phyloP scores from a whole-genome alignment of 1,139 yeast species.

The Zygosaccharomyces pseudobailii region DNA sequence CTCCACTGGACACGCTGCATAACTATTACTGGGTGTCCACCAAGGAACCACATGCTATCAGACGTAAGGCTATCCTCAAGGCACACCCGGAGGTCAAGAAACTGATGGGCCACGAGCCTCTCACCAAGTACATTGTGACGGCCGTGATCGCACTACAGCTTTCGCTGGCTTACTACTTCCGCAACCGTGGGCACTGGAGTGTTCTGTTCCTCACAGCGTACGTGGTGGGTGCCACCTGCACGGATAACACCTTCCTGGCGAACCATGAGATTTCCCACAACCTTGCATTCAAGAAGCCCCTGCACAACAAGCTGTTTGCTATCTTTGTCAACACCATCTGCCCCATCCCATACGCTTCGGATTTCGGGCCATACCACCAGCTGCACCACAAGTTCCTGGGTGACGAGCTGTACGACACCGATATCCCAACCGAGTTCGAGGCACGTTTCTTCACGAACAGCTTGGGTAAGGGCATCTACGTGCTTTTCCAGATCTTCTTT shows the following conservation, averaged over 20 bases:
- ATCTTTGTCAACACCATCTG: conserved; percentile 78
- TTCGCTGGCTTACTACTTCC: conserved; percentile 53
- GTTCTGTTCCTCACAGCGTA: conserved; percentile 63
- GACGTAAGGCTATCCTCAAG: conserved; percentile 69
- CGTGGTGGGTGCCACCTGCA: conserved; percentile 77
- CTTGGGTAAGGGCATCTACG: conserved; percentile 85
- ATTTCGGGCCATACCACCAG: conserved; percentile 88
- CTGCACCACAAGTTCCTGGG: conserved; percentile 88
- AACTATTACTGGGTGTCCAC: conserved; percentile 84
- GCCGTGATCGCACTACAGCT: conserved; percentile 65
- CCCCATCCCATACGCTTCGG: conserved; percentile 86
- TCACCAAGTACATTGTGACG: conserved; percentile 69
- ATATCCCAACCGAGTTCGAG: conserved; percentile 76
- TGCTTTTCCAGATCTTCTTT: conserved; percentile 82
- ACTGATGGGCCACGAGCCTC: conserved; percentile 81
- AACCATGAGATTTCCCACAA: conserved; percentile 88
- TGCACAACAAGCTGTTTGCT: conserved; percentile 72
- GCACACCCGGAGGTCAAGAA: conserved; percentile 76
- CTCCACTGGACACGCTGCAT: conserved; percentile 29
- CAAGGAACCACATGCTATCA: conserved; percentile 71
- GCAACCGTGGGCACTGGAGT: conserved; percentile 51
- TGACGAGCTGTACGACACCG: conserved; percentile 81
- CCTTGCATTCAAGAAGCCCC: conserved; percentile 73
- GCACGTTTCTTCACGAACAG: conserved; percentile 69
- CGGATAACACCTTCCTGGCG: conserved; percentile 78